phyloP scores from a whole-genome alignment of 2,329 filamentous ascomycete genomes.

The Emmonsiellopsis sp. region DNA sequence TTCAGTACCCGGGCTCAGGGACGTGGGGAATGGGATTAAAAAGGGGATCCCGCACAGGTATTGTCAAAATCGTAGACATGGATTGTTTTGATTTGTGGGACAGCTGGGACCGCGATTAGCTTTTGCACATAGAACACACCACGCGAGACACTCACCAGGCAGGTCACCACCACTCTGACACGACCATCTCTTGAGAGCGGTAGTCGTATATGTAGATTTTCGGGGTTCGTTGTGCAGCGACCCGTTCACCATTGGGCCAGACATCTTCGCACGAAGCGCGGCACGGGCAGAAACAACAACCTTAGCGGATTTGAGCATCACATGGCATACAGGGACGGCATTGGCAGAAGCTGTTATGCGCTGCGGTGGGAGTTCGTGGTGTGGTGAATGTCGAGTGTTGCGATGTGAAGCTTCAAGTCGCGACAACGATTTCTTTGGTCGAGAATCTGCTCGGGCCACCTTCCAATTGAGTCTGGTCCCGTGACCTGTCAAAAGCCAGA shows the following conservation, averaged over 20 bases:
- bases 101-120: slow-evolving; percentile 32
- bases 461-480: too few species aligned
- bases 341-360: not conserved
- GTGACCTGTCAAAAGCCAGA: too few species aligned
- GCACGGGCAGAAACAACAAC: slow-evolving; percentile 24
- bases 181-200: slow-evolving; percentile 76
- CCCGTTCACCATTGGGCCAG: slow-evolving; percentile 20
- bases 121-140: not conserved
- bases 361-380: not conserved
- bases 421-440: too few species aligned
- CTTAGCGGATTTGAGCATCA: slow-evolving; percentile 28
- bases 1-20: not conserved
- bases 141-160: slow-evolving; percentile 44
- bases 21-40: not conserved
- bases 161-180: slow-evolving; percentile 54
- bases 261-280: slow-evolving; percentile 20
- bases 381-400: not conserved
- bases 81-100: slow-evolving; percentile 63
- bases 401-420: too few species aligned
- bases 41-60: slow-evolving; percentile 49
- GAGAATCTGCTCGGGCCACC: too few species aligned
- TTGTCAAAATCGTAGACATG: slow-evolving; percentile 99
- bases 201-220: slow-evolving; percentile 49
- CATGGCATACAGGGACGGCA: not conserved
- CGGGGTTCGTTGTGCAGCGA: slow-evolving; percentile 15